phyloP scores from a whole-genome alignment of 2,329 filamentous ascomycete genomes.

The Chaetomium sp. region DNA sequence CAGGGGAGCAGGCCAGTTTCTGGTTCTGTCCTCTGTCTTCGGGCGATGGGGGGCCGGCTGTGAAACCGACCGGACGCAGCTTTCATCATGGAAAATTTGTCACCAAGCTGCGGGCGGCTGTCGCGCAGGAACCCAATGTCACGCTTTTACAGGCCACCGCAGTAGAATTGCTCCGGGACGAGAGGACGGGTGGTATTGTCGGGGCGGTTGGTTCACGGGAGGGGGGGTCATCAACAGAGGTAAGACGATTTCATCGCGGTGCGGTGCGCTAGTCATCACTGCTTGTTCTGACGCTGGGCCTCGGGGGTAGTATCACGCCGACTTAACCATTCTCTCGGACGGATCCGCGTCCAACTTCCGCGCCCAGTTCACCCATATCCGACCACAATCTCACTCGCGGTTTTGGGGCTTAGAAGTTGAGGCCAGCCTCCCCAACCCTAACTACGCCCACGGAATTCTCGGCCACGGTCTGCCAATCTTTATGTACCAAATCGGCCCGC shows the following conservation, averaged over 20 bases:
- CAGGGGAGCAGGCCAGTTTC: conserved; percentile 9
- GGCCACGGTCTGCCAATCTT: conserved; percentile 6
- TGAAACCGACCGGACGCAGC: conserved; percentile 4
- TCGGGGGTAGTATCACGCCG: conserved; percentile 1
- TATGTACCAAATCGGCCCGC: conserved; percentile 10
- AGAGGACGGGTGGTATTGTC: neutral
- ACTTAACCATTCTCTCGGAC: conserved; percentile 9
- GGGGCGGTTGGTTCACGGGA: neutral
- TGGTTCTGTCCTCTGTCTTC: conserved; percentile 7
- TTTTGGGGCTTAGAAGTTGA: conserved; percentile 12
- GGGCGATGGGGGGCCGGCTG: neutral
- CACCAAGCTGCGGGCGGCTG: neutral
- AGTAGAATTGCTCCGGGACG: conserved; percentile 7
- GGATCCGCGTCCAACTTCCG: conserved; percentile 11
- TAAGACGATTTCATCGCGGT: neutral
- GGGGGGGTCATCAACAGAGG: neutral
- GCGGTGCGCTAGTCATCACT: neutral
- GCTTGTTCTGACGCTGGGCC: no score
- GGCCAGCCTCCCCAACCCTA: neutral
- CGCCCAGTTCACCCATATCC: conserved; percentile 7
- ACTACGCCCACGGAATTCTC: conserved; percentile 9
- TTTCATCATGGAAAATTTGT: conserved; percentile 14
- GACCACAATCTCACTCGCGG: conserved; percentile 5
- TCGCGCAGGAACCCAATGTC: neutral
- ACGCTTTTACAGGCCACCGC: conserved; percentile 7